These are phyloP conservation scores for Aspergillus calidoustus DNA, from an alignment of 2,329 filamentous ascomycete genomes.

Conservation along the genomic window DNA sequence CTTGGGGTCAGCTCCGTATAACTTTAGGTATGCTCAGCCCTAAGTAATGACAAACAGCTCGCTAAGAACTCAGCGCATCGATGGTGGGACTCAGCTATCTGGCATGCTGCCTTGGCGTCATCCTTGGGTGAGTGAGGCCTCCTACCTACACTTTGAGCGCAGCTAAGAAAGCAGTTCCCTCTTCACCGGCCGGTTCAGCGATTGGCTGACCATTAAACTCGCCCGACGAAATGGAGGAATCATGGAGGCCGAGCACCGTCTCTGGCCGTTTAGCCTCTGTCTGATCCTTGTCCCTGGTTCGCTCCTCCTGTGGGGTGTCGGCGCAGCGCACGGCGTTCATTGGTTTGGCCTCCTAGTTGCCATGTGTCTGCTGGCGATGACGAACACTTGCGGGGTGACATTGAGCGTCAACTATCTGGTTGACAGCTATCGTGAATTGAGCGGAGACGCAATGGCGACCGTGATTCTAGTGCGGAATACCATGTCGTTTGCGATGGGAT, in stretches of 20 bases:
- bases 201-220: conserved; percentile 44
- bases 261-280: conserved; percentile 45
- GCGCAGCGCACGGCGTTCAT: conserved; percentile 47
- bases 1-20: conserved; percentile 40
- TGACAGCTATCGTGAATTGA: conserved; percentile 47
- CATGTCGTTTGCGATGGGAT: conserved; percentile 53
- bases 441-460: conserved; percentile 46
- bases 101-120: conserved; percentile 40
- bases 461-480: conserved; percentile 55
- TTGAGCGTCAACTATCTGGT: conserved; percentile 48
- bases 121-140: conserved; percentile 31
- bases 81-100: conserved; percentile 47
- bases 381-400: conserved; percentile 42
- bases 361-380: conserved; percentile 49
- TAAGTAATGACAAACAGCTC: background rate
- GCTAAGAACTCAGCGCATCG: conserved; percentile 35
- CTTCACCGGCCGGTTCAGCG: conserved; percentile 46
- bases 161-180: conserved; percentile 33
- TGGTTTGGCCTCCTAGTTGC: conserved; percentile 50
- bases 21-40: conserved; percentile 35
- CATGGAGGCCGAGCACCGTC: conserved; percentile 48
- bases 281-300: conserved; percentile 41
- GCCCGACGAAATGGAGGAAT: conserved; percentile 47
- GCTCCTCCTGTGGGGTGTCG: conserved; percentile 47
- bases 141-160: background rate